Conservation (phyloP, 2,329 filamentous ascomycete species). For the Botrytis fabae region DNA sequence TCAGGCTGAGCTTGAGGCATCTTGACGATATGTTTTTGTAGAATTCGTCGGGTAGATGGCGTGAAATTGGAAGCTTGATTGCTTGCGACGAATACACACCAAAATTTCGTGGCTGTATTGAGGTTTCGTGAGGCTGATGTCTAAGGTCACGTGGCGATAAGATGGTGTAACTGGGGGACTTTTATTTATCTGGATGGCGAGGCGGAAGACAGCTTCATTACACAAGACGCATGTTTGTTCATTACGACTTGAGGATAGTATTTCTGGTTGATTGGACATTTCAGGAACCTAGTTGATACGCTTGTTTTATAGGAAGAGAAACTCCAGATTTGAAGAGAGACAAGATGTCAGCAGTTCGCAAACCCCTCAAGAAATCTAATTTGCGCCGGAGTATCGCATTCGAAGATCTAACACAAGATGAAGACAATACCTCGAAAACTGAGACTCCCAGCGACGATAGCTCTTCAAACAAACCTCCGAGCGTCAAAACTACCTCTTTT, state of each 20-base stretch:
- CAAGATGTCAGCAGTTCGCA: slow-evolving; percentile 43
- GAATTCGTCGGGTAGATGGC: slow-evolving; percentile 23
- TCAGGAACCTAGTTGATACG: neutral
- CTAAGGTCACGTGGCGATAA: slow-evolving; percentile 37
- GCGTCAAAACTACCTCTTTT: slow-evolving; percentile 49
- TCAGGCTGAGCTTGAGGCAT: slow-evolving; percentile 99
- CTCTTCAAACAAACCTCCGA: slow-evolving; percentile 44
- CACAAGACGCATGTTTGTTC: neutral
- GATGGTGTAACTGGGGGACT: neutral
- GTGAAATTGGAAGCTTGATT: slow-evolving; percentile 21
- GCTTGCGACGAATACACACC: slow-evolving; percentile 8
- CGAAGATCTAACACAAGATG: slow-evolving; percentile 38
- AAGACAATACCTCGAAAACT: slow-evolving; percentile 29
- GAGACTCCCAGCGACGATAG: slow-evolving; percentile 17
- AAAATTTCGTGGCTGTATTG: slow-evolving; percentile 25
- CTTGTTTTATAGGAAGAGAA: neutral
- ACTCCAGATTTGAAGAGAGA: neutral
- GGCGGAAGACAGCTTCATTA: slow-evolving; percentile 8
- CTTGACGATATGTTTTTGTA: slow-evolving; percentile 38
- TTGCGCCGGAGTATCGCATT: slow-evolving; percentile 57
- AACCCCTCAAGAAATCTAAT: slow-evolving; percentile 58
- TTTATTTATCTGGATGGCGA: slow-evolving; percentile 7
- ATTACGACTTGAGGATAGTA: neutral
- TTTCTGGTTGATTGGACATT: neutral
- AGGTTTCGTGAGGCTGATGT: slow-evolving; percentile 25